phyloP scores from a whole-genome alignment of 2,329 filamentous ascomycete species.

The Neonectria ditissima region DNA sequence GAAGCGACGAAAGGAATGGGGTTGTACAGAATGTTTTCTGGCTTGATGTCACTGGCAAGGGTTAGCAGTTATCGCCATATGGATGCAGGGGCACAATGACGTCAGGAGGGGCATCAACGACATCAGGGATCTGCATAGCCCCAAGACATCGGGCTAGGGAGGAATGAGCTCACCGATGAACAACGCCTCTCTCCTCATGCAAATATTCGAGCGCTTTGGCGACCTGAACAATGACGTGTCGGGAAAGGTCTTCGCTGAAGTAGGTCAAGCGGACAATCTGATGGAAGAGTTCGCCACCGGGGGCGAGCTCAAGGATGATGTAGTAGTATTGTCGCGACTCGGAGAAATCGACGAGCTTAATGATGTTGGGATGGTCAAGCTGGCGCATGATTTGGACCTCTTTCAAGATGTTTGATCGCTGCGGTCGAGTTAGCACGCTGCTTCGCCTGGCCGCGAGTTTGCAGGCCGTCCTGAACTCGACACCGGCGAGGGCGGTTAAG shows the following conservation, averaged over 20 bases:
- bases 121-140: slow-evolving; percentile 6
- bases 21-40: slow-evolving; percentile 95
- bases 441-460: slow-evolving; percentile 29
- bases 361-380: slow-evolving; percentile 94
- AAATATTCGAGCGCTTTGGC: slow-evolving; percentile 94
- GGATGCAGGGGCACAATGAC: slow-evolving; percentile 41
- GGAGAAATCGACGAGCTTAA: slow-evolving; percentile 92
- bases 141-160: slow-evolving; percentile 12
- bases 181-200: slow-evolving; percentile 93
- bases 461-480: slow-evolving; percentile 34
- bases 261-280: slow-evolving; percentile 98
- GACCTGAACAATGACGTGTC: slow-evolving; percentile 95
- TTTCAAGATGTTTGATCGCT: slow-evolving; percentile 98
- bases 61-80: slow-evolving; percentile 36
- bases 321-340: slow-evolving; percentile 97
- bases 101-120: slow-evolving; percentile 45
- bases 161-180: slow-evolving; percentile 82
- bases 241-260: slow-evolving; percentile 94
- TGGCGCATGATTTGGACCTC: slow-evolving; percentile 99
- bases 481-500: slow-evolving; percentile 39
- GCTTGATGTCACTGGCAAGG: slow-evolving; percentile 87
- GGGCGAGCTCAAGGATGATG: slow-evolving; percentile 94
- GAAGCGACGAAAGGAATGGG: slow-evolving; percentile 85
- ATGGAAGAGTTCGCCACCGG: slow-evolving; percentile 96
- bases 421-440: slow-evolving; percentile 46